Base-by-base conservation (phyloP, 176 grass and related monocot species). In the Cenchrus purpureus region DNA sequence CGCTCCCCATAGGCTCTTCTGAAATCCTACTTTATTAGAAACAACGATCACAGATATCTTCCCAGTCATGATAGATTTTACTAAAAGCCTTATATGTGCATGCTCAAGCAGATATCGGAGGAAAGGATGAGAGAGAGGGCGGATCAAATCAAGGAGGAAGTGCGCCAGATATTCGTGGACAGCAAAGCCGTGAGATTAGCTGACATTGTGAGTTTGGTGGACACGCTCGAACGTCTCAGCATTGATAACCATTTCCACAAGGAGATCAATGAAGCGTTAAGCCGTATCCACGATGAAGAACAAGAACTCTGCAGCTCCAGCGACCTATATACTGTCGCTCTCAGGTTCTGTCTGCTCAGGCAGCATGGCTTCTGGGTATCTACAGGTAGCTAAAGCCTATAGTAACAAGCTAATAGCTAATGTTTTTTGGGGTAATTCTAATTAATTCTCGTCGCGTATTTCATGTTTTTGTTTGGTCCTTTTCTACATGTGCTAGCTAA, bases 331-430 rank as follows among this genome's bases (percentile, higher is more conserved):
- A 1, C 0, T 1, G 50, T 74, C 8, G 49, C 50, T 14, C 72
- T 74, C 29, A 22, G 49, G 72, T 55, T 74, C 55, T 34, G 72
- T 16, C 50, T 74, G 12, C 72, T 74, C 10, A 53, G 71, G 49
- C 25, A 74, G 28, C 71, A 74, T 74, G 48, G 71, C 48, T 54
- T 74, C 49, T 53, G 50, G 72, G 50, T 74, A 0, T 51, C 72
- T 37, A 11, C 72, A 74, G 72, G 72, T 74, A 72, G 5, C 19
- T 1, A 25, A 44, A 44, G 43, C 43, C 6, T 6, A 44, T 44
- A 25, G 25, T 25, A 25, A 25, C 25, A 25, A 25, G 25, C 25
- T 25, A 25, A 25, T 25, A 25, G 25, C 43, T 44, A 44, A 44
- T 44, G 43, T 6, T 44, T 44, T 44, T 25, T 25, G 25, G 25